These are phyloP conservation scores for Pisolithus tinctorius DNA, from an alignment of 768 basidiomycete species.

Conservation along the genomic window DNA sequence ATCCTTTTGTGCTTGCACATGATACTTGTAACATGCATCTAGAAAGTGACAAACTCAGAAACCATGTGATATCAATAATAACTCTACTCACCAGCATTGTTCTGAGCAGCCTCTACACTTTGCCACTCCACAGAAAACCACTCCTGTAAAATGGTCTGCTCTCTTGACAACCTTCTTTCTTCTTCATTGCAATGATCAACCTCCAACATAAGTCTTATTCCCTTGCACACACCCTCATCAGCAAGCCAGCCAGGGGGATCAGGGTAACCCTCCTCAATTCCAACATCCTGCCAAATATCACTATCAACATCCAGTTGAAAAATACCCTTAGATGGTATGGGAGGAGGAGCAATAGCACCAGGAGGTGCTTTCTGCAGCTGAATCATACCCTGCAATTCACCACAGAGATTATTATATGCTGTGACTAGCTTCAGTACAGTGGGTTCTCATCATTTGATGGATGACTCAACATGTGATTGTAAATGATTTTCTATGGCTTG, in stretches of 20 bases:
- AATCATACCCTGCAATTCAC: slow-evolving; percentile 15
- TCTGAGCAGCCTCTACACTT: neutral
- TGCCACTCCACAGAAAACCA: no score
- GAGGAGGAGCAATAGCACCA: slow-evolving; percentile 16
- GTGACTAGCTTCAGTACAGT: slow-evolving; percentile 16
- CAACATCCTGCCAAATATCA: slow-evolving; percentile 29
- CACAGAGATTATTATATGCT: slow-evolving; percentile 25
- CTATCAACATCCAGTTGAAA: slow-evolving; percentile 28
- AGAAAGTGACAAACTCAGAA: neutral
- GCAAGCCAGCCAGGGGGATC: slow-evolving; percentile 8
- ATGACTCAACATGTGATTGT: slow-evolving; percentile 19
- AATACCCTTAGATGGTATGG: slow-evolving; percentile 16
- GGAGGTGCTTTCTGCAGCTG: slow-evolving; percentile 15
- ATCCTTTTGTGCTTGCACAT: neutral
- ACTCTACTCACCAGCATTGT: neutral
- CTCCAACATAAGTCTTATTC: no score
- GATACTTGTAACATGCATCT: neutral
- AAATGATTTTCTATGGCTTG: slow-evolving; percentile 18
- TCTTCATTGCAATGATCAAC: no score
- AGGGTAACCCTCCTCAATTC: slow-evolving; percentile 17
- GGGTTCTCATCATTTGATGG: slow-evolving; percentile 22
- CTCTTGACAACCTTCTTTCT: no score
- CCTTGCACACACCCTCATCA: no score
- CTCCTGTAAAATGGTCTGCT: no score
- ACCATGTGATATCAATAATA: neutral